Evolutionary conservation across 2,329 filamentous ascomycete species (phyloP), one percentile per base, ranked within the genome.

Genomic region (Cryoendolithus antarcticus): DNA sequence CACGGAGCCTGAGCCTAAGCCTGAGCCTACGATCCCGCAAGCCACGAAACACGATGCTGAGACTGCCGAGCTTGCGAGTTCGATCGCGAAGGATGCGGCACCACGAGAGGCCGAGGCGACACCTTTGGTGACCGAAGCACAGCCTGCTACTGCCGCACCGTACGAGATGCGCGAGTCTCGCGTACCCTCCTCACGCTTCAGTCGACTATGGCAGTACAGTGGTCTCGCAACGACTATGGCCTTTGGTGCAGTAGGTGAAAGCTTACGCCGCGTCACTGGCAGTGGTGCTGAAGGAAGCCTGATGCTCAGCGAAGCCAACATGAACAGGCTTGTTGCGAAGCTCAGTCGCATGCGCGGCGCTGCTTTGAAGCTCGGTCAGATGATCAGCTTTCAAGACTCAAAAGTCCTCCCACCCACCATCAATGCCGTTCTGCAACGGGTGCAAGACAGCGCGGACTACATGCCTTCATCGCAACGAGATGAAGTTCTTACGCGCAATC

Each of bases 371-470:
- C 65, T 98, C 19, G 93, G 91, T 1, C 91, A 98, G 65, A 91
- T 96, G 82, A 82, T 98, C 70, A 95, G 86, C 59, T 91, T 98
- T 56, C 91, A 98, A 67, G 91, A 98, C 63, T 78, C 85, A 30
- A 96, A 94, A 61, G 86, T 95, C 77, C 74, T 98, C 7, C 91
- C 91, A 0, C 75, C 74, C 1, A 76, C 84, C 1, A 86, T 98
- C 36, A 85, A 93, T 48, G 75, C 89, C 53, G 86, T 98, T 2
- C 67, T 98, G 9, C 86, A 94, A 57, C 79, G 93, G 4, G 91
- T 98, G 0, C 91, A 98, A 58, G 91, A 98, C 59, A 80, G 85
- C 41, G 91, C 91, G 30, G 89, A 98, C 61, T 98, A 96, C 61
- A 98, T 98, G 91, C 91, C 91, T 1, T 74, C 85, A 2, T 94